Percentiles rank a stretch among this genome's conserved stretches.
These are phyloP conservation scores for Musa troglodytarum DNA, from an alignment of 176 grass and related monocot species.

Conservation along the genomic window DNA sequence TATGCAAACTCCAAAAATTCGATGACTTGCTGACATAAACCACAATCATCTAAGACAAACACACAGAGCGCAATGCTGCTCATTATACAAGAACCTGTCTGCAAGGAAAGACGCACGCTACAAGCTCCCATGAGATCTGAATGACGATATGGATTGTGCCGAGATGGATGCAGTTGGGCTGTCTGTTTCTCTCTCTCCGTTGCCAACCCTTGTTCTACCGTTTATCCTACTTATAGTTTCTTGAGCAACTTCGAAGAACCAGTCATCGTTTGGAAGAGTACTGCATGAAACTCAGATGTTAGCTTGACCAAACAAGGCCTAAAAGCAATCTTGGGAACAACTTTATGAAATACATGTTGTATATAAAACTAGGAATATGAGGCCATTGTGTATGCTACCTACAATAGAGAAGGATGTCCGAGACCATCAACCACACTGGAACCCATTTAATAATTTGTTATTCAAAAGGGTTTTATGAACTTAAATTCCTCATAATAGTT, in stretches of 20 bases:
- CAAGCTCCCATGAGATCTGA: constrained; percentile 50
- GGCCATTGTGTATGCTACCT: too few relatives aligned
- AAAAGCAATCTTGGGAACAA: neutral
- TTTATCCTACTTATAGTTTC: constrained; percentile 60
- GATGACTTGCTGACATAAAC: neutral
- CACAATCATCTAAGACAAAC: neutral
- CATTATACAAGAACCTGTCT: constrained; percentile 1
- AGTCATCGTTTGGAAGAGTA: constrained; percentile 58
- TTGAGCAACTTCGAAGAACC: constrained; percentile 79
- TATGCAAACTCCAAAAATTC: constrained; percentile 1
- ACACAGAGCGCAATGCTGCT: neutral
- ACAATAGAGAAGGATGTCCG: too few relatives aligned
- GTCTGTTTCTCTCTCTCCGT: constrained; percentile 64
- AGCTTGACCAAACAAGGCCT: neutral
- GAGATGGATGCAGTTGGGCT: constrained; percentile 86
- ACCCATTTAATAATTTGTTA: too few relatives aligned
- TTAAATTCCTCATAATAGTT: too few relatives aligned
- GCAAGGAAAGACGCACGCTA: constrained; percentile 19
- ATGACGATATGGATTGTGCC: constrained; percentile 67
- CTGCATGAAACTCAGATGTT: constrained; percentile 28
- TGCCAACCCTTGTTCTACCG: constrained; percentile 45
- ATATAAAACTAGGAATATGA: neutral
- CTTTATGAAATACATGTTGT: constrained; percentile 1
- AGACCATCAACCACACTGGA: too few relatives aligned
- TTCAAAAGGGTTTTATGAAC: too few relatives aligned